phyloP scores from a whole-genome alignment of 352 stramenopile genomes.

The Elongisporangium anandrum region DNA sequence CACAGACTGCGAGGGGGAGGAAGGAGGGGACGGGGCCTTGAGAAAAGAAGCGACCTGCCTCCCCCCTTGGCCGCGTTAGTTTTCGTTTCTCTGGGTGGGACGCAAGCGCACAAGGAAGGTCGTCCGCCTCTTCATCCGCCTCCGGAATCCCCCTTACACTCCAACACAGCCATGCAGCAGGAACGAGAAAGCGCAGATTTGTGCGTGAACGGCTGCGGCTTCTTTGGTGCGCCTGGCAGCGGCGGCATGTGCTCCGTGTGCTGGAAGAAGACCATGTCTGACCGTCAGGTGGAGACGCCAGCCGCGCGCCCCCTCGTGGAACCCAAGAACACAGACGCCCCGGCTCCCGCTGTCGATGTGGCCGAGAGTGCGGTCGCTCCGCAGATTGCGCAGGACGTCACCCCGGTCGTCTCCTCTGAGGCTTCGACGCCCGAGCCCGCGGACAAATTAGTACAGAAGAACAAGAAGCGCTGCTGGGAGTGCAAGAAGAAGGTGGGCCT shows the following conservation, averaged over 20 bases:
- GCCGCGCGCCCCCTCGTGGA: slow-evolving; percentile 12
- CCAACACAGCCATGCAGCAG: slow-evolving; percentile 56
- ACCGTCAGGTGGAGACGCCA: slow-evolving; percentile 44
- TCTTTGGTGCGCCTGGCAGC: slow-evolving; percentile 66
- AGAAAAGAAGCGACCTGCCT: slow-evolving; percentile 9
- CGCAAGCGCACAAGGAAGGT: slow-evolving; percentile 17
- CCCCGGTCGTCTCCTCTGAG: slow-evolving; percentile 4
- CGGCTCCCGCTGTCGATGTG: slow-evolving; percentile 8
- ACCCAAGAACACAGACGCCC: slow-evolving; percentile 17
- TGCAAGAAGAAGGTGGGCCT: slow-evolving; percentile 91
- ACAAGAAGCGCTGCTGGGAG: slow-evolving; percentile 88
- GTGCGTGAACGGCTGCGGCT: slow-evolving; percentile 72
- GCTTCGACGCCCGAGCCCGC: slow-evolving; percentile 15
- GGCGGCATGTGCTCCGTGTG: slow-evolving; percentile 82
- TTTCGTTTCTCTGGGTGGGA: slow-evolving; percentile 59
- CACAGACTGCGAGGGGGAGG: slow-evolving; percentile 7
- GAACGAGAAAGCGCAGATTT: slow-evolving; percentile 72
- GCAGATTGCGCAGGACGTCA: slow-evolving; percentile 1
- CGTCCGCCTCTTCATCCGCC: not conserved
- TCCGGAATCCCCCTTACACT: slow-evolving; percentile 1
- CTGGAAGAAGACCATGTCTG: slow-evolving; percentile 84
- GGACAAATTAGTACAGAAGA: slow-evolving; percentile 77
- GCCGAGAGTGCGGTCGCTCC: not conserved
- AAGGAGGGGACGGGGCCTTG: slow-evolving; percentile 12
- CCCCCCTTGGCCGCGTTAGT: slow-evolving; percentile 25